phyloP scores from a whole-genome alignment of 495 filamentous ascomycete species.

The Aspergillus mulundensis region DNA sequence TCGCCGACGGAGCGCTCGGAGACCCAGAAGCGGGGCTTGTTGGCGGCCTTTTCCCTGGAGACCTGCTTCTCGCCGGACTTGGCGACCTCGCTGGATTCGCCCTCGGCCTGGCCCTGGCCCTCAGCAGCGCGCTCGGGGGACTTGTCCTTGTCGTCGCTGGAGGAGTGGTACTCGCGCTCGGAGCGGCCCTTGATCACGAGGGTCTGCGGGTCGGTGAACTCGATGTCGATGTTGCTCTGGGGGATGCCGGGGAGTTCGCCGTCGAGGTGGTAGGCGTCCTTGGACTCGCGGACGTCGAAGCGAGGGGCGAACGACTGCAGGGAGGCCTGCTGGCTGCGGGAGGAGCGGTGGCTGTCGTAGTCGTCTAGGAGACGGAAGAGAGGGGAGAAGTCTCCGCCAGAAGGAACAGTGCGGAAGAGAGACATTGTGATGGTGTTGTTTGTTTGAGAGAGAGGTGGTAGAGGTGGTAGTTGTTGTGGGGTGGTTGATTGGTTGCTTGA shows the following conservation, averaged over 20 bases:
- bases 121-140: not conserved
- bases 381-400: constrained; percentile 34
- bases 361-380: constrained; percentile 47
- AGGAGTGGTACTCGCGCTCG: constrained; percentile 38
- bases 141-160: constrained; percentile 38
- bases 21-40: constrained; percentile 68
- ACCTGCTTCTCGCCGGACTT: constrained; percentile 14
- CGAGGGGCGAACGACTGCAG: constrained; percentile 60
- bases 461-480: constrained; percentile 2
- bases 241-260: constrained; percentile 85
- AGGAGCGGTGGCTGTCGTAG: constrained; percentile 40
- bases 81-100: constrained; percentile 6
- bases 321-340: constrained; percentile 13
- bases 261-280: constrained; percentile 72
- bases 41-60: constrained; percentile 19
- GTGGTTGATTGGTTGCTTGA: constrained; percentile 2
- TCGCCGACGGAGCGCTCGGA: constrained; percentile 77
- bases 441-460: constrained; percentile 2
- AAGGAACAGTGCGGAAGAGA: constrained; percentile 35
- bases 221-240: constrained; percentile 75
- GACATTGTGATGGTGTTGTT: constrained; percentile 28
- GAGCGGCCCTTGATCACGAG: constrained; percentile 69
- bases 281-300: constrained; percentile 78
- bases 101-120: constrained; percentile 13
- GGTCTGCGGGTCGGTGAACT: constrained; percentile 79